A percentile compares a stretch with the other conserved stretches of the same genome.
These are phyloP conservation scores for Malassezia yamatoensis DNA, from an alignment of 1,284 basidiomycete species.

Conservation along the genomic window DNA sequence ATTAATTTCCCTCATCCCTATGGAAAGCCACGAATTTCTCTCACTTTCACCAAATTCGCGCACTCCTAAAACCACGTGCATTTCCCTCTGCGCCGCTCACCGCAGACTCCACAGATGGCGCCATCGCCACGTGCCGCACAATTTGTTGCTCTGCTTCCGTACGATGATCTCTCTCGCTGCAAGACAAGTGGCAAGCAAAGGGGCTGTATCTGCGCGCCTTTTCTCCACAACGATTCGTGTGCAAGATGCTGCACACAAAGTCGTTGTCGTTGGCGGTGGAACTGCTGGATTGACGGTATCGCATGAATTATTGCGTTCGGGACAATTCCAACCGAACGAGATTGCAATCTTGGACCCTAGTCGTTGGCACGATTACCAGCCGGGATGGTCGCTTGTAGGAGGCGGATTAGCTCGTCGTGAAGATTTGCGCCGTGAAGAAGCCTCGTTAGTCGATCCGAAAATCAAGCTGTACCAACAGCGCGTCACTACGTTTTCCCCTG, in stretches of 20 bases:
- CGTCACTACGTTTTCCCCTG: conserved; percentile 64
- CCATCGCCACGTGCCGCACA: not conserved
- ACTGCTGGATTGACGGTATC: conserved; percentile 48
- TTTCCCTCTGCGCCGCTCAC: not conserved
- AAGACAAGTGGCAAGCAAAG: not conserved
- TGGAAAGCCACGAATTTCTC: no score
- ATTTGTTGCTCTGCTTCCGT: not conserved
- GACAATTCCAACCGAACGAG: conserved; percentile 25
- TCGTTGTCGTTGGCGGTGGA: conserved; percentile 49
- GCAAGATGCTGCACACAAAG: conserved; percentile 24
- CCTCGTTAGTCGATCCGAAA: conserved; percentile 50
- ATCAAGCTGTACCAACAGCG: conserved; percentile 66
- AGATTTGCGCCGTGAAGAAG: conserved; percentile 62
- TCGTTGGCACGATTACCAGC: conserved; percentile 40
- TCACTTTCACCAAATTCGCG: not conserved
- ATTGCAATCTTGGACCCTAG: conserved; percentile 39
- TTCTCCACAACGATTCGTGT: conserved; percentile 8
- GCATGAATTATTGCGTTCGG: conserved; percentile 54
- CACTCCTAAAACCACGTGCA: not conserved
- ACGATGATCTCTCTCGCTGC: conserved; percentile 8
- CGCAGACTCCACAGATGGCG: not conserved
- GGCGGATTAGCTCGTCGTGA: conserved; percentile 62
- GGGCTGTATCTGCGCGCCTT: not conserved
- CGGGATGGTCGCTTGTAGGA: conserved; percentile 76
- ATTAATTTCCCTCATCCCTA: no score